phyloP scores from a whole-genome alignment of 2,329 filamentous ascomycete species.

The Penicillium decumbens region DNA sequence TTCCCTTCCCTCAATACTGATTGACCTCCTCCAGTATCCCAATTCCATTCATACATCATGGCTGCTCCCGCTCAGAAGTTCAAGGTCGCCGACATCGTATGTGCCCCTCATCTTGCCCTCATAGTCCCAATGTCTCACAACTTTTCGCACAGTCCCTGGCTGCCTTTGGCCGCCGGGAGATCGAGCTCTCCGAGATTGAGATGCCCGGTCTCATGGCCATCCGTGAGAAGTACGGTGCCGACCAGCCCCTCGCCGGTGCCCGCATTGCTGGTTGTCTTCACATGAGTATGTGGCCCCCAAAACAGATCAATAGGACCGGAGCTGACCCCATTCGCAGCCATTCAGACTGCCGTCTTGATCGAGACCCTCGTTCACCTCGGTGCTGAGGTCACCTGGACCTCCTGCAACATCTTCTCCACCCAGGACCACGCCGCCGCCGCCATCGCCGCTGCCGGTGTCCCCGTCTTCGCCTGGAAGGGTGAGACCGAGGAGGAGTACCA shows the following conservation, averaged over 20 bases:
- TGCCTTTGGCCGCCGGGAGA: constrained; percentile 98
- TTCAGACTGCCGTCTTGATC: constrained; percentile 98
- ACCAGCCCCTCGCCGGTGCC: constrained; percentile 91
- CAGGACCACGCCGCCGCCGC: constrained; percentile 97
- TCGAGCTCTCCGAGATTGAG: constrained; percentile 91
- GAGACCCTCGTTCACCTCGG: constrained; percentile 93
- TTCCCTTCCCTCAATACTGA: constrained; percentile 9
- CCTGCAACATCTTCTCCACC: constrained; percentile 99
- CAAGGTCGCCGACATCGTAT: constrained; percentile 93
- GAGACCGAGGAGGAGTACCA: constrained; percentile 99
- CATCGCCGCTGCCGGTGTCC: constrained; percentile 88
- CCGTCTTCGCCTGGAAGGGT: constrained; percentile 79
- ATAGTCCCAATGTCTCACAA: constrained; percentile 11
- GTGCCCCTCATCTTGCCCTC: constrained; percentile 23
- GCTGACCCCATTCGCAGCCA: constrained; percentile 51
- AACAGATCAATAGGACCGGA: not conserved
- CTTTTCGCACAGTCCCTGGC: constrained; percentile 61
- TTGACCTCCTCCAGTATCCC: constrained; percentile 9
- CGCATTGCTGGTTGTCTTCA: constrained; percentile 97
- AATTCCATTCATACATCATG: constrained; percentile 45
- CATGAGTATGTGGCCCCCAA: constrained; percentile 64
- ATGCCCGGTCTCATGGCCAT: constrained; percentile 99
- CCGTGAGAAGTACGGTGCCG: constrained; percentile 79
- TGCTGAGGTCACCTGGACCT: constrained; percentile 97
- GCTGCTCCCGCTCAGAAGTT: constrained; percentile 81